Base-by-base conservation (phyloP, 352 stramenopile genomes). In the Lagenidium sp. region DNA sequence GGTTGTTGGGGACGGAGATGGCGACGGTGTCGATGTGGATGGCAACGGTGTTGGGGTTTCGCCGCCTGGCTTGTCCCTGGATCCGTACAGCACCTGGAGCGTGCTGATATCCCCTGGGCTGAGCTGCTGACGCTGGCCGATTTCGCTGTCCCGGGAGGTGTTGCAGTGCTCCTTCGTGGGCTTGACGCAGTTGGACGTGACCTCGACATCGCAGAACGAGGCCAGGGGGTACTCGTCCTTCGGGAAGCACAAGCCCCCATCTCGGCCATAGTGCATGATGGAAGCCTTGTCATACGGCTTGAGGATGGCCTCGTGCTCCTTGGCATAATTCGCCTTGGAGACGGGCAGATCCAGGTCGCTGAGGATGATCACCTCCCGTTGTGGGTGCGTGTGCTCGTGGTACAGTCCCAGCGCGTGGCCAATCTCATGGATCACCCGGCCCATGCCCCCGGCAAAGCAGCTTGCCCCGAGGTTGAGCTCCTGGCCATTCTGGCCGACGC, bases 211-310 rank as follows among this genome's bases (percentile, higher is more conserved):
- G 43, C 76, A 89, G 36, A 83, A 89, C 4, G 63, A 61, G 31
- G 74, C 68, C 22, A 81, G 57, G 13, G 68, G 60, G 37, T 85
- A 81, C 28, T 79, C 47, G 16, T 72, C 55, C 51, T 85, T 85
- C 1, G 76, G 76, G 25, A 89, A 74, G 54, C 76, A 89, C 7
- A 89, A 59, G 1, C 70, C 76, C 0, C 68, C 68, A 20, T 50
- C 63, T 34, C 64, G 66, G 7, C 71, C 69, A 30, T 89, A 89
- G 56, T 89, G 76, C 76, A 89, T 89, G 57, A 89, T 85, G 35
- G 73, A 86, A 19, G 59, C 55, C 4, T 60, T 63, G 47, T 89
- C 73, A 47, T 89, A 89, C 36, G 68, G 56, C 37, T 74, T 89
- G 26, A 85, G 41, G 1, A 63, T 62, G 2, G 70, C 73, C 44